Percentiles rank a stretch among this genome's conserved stretches.
phyloP scores from a whole-genome alignment of 2,329 filamentous ascomycete species.

The Fusarium transvaalense region DNA sequence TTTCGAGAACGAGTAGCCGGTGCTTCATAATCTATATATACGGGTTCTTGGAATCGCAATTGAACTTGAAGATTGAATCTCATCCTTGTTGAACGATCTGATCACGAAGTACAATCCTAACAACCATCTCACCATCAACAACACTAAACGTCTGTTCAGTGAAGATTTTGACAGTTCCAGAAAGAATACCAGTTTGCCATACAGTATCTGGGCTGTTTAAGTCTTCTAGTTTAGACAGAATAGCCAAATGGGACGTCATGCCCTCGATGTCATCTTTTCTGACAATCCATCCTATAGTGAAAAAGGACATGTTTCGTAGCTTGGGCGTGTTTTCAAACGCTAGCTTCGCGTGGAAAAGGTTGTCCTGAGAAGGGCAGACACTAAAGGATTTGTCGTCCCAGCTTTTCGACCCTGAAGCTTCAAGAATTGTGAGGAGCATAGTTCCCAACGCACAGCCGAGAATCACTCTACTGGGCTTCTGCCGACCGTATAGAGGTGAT shows the following conservation, averaged over 20 bases:
- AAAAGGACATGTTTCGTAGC: not conserved
- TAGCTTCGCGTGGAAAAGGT: conserved; percentile 1
- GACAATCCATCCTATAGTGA: conserved; percentile 13
- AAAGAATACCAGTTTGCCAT: conserved; percentile 1
- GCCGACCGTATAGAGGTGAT: not conserved
- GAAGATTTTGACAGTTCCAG: not conserved
- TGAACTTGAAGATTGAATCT: not conserved
- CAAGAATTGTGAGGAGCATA: not conserved
- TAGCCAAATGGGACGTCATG: conserved; percentile 7
- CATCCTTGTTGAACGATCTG: not conserved
- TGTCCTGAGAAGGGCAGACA: not conserved
- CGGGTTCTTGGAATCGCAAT: no score
- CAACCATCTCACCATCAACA: conserved; percentile 9
- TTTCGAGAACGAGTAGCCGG: no score
- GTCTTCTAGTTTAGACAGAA: not conserved
- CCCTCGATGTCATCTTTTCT: conserved; percentile 8
- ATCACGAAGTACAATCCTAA: conserved; percentile 11
- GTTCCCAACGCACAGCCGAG: not conserved
- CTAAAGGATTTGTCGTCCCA: conserved; percentile 1
- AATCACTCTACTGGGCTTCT: not conserved
- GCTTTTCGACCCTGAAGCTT: conserved; percentile 6
- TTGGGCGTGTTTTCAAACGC: not conserved
- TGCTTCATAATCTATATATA: no score
- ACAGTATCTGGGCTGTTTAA: not conserved
- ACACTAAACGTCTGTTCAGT: not conserved